These are phyloP conservation scores for Spirogloea muscicola DNA, from an alignment of 139 green algal species.

Conservation along the genomic window DNA sequence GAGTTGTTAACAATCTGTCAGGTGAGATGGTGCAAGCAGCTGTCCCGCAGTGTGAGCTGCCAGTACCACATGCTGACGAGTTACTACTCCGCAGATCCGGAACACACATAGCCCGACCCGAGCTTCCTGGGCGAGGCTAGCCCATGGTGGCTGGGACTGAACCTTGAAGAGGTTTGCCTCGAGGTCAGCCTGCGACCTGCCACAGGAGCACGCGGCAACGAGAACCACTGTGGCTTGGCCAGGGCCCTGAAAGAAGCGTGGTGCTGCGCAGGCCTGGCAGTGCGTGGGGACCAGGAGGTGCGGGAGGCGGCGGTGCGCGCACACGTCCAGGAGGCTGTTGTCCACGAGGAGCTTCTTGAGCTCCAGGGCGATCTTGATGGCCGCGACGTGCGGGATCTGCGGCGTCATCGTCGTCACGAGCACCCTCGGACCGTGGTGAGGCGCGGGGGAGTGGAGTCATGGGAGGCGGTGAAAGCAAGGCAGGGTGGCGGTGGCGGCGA, in stretches of 20 bases:
- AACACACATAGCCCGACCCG: too few relatives aligned
- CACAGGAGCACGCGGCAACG: not conserved
- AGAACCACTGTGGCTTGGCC: not conserved
- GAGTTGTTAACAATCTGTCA: too few relatives aligned
- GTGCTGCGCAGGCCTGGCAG: not conserved
- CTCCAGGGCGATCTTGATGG: slow-evolving; percentile 85
- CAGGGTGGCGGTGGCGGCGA: not conserved
- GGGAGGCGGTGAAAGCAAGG: not conserved
- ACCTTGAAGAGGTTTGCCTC: slow-evolving; percentile 78
- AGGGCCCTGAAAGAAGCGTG: too few relatives aligned
- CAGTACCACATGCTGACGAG: too few relatives aligned
- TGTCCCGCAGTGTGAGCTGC: too few relatives aligned
- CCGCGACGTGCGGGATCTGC: slow-evolving; percentile 51
- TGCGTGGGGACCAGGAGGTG: not conserved
- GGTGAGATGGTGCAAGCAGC: too few relatives aligned
- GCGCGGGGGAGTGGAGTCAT: not conserved
- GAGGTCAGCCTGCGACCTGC: slow-evolving; percentile 69
- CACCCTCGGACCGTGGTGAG: not conserved
- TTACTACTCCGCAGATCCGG: too few relatives aligned
- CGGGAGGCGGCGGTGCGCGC: too few relatives aligned
- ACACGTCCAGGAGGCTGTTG: slow-evolving; percentile 65
- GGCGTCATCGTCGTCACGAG: too few relatives aligned
- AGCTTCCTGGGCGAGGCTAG: too few relatives aligned
- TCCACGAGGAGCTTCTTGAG: slow-evolving; percentile 94
- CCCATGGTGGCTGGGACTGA: too few relatives aligned